Evolutionary conservation across 1,139 yeast genomes (phyloP), one percentile per base, ranked within the genome.

Genomic region (Geotrichum siamense): DNA sequence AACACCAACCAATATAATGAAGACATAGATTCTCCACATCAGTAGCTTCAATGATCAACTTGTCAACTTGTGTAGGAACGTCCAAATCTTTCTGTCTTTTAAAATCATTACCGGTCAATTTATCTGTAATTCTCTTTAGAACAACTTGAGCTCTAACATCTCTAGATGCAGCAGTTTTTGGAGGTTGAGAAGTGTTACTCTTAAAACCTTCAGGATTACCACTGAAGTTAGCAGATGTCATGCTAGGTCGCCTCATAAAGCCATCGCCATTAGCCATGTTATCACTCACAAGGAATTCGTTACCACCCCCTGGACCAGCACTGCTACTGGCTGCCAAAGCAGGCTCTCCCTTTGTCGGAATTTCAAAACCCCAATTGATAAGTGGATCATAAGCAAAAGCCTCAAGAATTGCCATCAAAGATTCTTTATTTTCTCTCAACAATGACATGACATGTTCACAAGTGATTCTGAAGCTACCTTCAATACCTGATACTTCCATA

Each of bases 301-400:
- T 32, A 9, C 39, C 45, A 31, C 41, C 38, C 4, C 41, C 43
- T 9, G 41, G 40, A 17, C 35, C 39, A 29, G 35, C 35, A 15
- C 25, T 25, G 20, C 36, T 37, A 22, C 81, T 74, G 49, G 75
- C 73, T 49, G 78, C 78, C 15, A 85, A 86, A 1, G 85, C 78
- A 55, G 78, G 85, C 15, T 82, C 81, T 4, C 84, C 80, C 53
- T 79, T 80, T 1, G 89, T 75, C 5, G 96, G 95, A 63, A 86
- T 75, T 58, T 89, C 97, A 59, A 91, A 89, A 1, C 98, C 97
- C 99, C 99, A 93, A 58, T 89, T 89, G 58, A 93, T 93, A 65
- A 93, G 76, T 1, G 99, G 99, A 71, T 93, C 99, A 58, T 89
- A 87, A 0, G 97, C 98, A 71, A 93, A 93, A 0, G 98, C 98